Percentiles rank a stretch among this genome's conserved stretches.
These are phyloP conservation scores for Aspergillus biplanus DNA, from an alignment of 495 filamentous ascomycete species.

Conservation along the genomic window DNA sequence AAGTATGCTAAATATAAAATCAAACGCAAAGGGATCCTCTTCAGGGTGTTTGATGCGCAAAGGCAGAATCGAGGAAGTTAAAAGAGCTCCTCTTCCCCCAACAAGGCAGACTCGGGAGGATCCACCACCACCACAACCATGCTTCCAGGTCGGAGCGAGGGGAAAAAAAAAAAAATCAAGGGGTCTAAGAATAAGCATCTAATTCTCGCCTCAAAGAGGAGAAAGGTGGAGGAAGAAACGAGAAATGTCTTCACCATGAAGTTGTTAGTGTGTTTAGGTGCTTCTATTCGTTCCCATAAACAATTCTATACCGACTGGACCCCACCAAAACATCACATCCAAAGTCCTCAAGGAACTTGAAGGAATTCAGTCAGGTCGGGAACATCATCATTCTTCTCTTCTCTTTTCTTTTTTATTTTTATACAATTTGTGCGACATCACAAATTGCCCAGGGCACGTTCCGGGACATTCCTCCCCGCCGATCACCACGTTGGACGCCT, in stretches of 20 bases:
- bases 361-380: too few relatives aligned
- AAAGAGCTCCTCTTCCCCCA: background rate
- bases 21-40: background rate
- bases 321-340: too few relatives aligned
- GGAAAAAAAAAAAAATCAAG: background rate
- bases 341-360: too few relatives aligned
- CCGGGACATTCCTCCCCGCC: background rate
- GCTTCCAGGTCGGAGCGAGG: too few relatives aligned
- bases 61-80: slow-evolving; percentile 4
- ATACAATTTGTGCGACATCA: background rate
- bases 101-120: slow-evolving; percentile 12
- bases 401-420: too few relatives aligned
- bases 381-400: too few relatives aligned
- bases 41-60: background rate
- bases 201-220: background rate
- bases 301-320: too few relatives aligned
- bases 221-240: too few relatives aligned
- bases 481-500: slow-evolving; percentile 1
- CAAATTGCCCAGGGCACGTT: background rate
- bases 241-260: too few relatives aligned
- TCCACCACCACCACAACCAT: slow-evolving; percentile 1
- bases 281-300: too few relatives aligned
- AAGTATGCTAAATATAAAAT: slow-evolving; percentile 4
- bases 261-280: too few relatives aligned
- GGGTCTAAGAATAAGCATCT: background rate